These are phyloP conservation scores for Ceratocystis diversiconidia DNA, from an alignment of 2,329 filamentous ascomycete genomes.

Conservation along the genomic window DNA sequence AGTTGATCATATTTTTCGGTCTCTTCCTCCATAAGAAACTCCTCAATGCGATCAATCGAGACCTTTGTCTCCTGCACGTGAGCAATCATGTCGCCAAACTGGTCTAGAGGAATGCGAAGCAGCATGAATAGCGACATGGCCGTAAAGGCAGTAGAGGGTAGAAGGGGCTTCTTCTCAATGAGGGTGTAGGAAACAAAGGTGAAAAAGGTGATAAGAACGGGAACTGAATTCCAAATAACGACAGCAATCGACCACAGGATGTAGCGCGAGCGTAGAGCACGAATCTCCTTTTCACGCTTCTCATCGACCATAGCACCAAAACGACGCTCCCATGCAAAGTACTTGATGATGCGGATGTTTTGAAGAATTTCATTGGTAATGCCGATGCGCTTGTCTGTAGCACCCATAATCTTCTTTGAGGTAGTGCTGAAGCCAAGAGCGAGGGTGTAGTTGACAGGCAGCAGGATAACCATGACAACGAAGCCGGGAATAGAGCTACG, in stretches of 20 bases:
- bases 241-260: conserved; percentile 84
- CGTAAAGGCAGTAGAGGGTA: conserved; percentile 89
- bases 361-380: conserved; percentile 93
- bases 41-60: conserved; percentile 89
- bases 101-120: conserved; percentile 81
- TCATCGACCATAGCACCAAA: conserved; percentile 80
- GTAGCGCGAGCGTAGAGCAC: conserved; percentile 65
- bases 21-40: conserved; percentile 84
- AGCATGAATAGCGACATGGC: conserved; percentile 92
- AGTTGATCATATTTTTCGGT: conserved; percentile 91
- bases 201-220: conserved; percentile 88
- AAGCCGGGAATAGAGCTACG: conserved; percentile 89
- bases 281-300: conserved; percentile 67
- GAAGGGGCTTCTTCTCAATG: conserved; percentile 74
- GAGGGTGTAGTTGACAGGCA: conserved; percentile 82
- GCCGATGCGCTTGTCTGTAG: conserved; percentile 90
- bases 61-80: conserved; percentile 97
- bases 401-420: conserved; percentile 81
- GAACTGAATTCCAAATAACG: conserved; percentile 91
- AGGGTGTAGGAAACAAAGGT: conserved; percentile 90
- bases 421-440: conserved; percentile 72
- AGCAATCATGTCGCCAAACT: conserved; percentile 95
- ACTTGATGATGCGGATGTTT: conserved; percentile 98
- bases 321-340: conserved; percentile 93
- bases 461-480: conserved; percentile 70